Conservation (phyloP, 163 green algal genomes). For the Volvox carteri region DNA sequence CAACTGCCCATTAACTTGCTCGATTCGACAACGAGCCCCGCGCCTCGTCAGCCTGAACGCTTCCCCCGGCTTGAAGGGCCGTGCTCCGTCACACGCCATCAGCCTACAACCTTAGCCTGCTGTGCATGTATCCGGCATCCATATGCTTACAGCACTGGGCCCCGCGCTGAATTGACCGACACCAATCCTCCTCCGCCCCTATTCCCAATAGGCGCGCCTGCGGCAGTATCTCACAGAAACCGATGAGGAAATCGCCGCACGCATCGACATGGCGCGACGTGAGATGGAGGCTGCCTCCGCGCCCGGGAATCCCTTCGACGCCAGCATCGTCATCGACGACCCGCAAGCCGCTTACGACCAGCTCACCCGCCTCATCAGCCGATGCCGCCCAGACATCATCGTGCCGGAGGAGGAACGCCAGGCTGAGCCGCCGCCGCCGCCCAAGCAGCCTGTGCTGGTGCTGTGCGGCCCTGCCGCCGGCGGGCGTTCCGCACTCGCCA, state of each 20-base stretch:
- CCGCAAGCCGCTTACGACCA: conserved; percentile 63
- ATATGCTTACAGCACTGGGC: no score
- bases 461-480: conserved; percentile 50
- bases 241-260: conserved; percentile 65
- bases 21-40: no score
- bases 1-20: no score
- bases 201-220: conserved; percentile 59
- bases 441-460: conserved; percentile 63
- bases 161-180: no score
- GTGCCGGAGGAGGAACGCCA: conserved; percentile 61
- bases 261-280: conserved; percentile 53
- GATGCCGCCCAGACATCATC: conserved; percentile 79
- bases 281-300: conserved; percentile 59
- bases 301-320: conserved; percentile 70
- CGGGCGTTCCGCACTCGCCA: conserved; percentile 53
- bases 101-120: no score
- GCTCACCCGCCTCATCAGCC: conserved; percentile 71
- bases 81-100: no score
- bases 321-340: conserved; percentile 72
- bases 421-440: conserved; percentile 46
- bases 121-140: no score
- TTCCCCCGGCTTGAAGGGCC: no score
- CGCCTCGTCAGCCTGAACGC: no score
- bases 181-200: not conserved
- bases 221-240: conserved; percentile 66